Percentiles rank a stretch among this genome's conserved stretches.
phyloP scores from a whole-genome alignment of 2,329 filamentous ascomycete genomes.

The Fusarium oxysporum region DNA sequence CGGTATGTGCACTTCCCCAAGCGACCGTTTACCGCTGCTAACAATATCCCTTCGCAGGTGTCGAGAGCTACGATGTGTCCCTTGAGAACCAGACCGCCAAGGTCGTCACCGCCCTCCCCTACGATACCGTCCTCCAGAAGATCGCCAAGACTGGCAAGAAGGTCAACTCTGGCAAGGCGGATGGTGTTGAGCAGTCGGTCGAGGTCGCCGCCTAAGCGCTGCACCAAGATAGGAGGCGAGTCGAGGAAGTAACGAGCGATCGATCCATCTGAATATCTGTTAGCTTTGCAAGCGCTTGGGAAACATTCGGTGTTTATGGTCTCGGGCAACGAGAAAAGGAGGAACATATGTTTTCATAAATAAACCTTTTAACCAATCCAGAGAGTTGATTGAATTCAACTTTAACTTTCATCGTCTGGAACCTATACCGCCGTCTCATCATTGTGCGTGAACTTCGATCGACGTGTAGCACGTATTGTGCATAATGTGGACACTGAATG shows the following conservation, averaged over 20 bases:
- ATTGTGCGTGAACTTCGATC: background rate
- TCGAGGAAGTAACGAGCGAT: slow-evolving; percentile 3
- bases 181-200: slow-evolving; percentile 69
- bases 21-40: slow-evolving; percentile 1
- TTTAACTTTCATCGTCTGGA: background rate
- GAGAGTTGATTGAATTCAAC: background rate
- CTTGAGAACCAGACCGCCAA: slow-evolving; percentile 88
- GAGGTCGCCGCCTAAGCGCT: slow-evolving; percentile 53
- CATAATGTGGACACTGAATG: background rate
- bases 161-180: slow-evolving; percentile 80
- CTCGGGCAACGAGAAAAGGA: slow-evolving; percentile 27
- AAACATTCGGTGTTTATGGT: slow-evolving; percentile 37
- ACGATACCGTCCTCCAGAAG: slow-evolving; percentile 84
- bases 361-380: slow-evolving; percentile 19
- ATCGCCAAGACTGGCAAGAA: slow-evolving; percentile 97
- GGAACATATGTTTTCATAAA: slow-evolving; percentile 28
- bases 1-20: slow-evolving; percentile 65
- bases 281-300: slow-evolving; percentile 35
- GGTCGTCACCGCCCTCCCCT: slow-evolving; percentile 78
- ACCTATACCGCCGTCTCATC: background rate
- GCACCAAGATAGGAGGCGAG: background rate
- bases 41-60: slow-evolving; percentile 64
- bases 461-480: background rate
- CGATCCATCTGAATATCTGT: slow-evolving; percentile 28
- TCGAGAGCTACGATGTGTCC: slow-evolving; percentile 87